Percentiles rank a stretch among this genome's conserved stretches.
phyloP scores from a whole-genome alignment of 177 flowering plant species.

The Vitis hybrid region DNA sequence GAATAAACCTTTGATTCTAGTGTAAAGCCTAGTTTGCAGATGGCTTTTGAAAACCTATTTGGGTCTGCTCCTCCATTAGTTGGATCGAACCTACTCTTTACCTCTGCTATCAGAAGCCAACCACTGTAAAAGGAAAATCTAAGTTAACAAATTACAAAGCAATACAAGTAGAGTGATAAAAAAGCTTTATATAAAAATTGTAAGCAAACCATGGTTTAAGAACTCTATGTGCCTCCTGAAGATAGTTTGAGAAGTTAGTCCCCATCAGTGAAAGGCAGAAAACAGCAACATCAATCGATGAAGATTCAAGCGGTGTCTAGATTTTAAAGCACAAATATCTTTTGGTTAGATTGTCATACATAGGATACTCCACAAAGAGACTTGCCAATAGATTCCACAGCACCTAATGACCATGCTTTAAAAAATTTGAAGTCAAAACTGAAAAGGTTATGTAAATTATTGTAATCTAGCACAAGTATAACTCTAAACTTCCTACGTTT shows the following conservation, averaged over 20 bases:
- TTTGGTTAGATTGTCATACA: neutral
- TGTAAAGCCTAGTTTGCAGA: conserved; percentile 78
- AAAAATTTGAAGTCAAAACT: too few species aligned
- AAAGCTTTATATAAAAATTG: neutral
- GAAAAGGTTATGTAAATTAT: too few species aligned
- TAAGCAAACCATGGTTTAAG: conserved; percentile 63
- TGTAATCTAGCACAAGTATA: too few species aligned
- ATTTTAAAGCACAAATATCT: neutral
- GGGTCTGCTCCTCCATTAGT: conserved; percentile 91
- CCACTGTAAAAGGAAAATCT: conserved; percentile 49
- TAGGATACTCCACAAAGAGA: too few species aligned
- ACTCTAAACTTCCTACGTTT: too few species aligned
- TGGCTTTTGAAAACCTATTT: conserved; percentile 57
- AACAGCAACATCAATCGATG: conserved; percentile 83
- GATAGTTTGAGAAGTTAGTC: conserved; percentile 59
- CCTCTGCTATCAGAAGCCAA: conserved; percentile 96
- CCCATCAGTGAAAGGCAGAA: conserved; percentile 97
- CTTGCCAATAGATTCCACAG: too few species aligned
- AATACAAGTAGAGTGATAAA: neutral
- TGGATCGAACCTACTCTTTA: conserved; percentile 92
- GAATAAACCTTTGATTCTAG: conserved; percentile 46
- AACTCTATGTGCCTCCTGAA: conserved; percentile 83
- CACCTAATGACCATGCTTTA: too few species aligned
- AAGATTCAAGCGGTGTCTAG: conserved; percentile 75
- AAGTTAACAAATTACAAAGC: neutral